A percentile compares a stretch with the other conserved stretches of the same genome.
These are phyloP conservation scores for Dictyophora rubrovolvata DNA, from an alignment of 768 basidiomycete genomes.

Conservation along the genomic window DNA sequence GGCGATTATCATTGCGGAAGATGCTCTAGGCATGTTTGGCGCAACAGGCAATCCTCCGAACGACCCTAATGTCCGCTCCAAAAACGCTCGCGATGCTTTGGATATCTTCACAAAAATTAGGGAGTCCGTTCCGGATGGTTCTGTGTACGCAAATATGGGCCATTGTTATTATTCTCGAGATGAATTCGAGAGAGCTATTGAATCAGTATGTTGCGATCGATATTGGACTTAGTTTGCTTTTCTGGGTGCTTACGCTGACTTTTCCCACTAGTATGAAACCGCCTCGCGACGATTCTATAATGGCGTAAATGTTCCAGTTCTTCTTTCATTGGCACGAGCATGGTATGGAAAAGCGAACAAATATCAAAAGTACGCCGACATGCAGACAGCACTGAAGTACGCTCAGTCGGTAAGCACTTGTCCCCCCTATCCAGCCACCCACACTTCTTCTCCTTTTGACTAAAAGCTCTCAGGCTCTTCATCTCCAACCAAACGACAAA, in stretches of 20 bases:
- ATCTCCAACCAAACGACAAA: slow-evolving; percentile 80
- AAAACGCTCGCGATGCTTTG: slow-evolving; percentile 78
- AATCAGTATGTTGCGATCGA: slow-evolving; percentile 76
- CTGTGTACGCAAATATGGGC: slow-evolving; percentile 92
- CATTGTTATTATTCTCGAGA: slow-evolving; percentile 91
- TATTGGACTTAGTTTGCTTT: too few species aligned
- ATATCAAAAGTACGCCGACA: slow-evolving; percentile 71
- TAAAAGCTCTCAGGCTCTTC: slow-evolving; percentile 51
- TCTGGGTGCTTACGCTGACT: not conserved
- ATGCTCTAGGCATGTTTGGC: slow-evolving; percentile 62
- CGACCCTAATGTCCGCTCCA: slow-evolving; percentile 53
- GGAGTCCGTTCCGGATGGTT: slow-evolving; percentile 72
- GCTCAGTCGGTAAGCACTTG: slow-evolving; percentile 55
- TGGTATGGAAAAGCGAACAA: slow-evolving; percentile 93
- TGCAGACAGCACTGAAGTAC: slow-evolving; percentile 77
- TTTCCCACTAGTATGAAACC: slow-evolving; percentile 67
- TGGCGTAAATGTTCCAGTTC: slow-evolving; percentile 60
- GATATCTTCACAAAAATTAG: slow-evolving; percentile 85
- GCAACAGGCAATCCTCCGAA: slow-evolving; percentile 39
- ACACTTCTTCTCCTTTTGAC: not conserved
- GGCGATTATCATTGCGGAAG: slow-evolving; percentile 90
- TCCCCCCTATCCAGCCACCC: not conserved
- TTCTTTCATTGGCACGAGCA: slow-evolving; percentile 81
- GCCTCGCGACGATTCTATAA: slow-evolving; percentile 72
- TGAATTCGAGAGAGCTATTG: slow-evolving; percentile 92